Evolutionary conservation across 2,329 filamentous ascomycete species (phyloP).

Genomic region (Cordyceps cicadae): DNA sequence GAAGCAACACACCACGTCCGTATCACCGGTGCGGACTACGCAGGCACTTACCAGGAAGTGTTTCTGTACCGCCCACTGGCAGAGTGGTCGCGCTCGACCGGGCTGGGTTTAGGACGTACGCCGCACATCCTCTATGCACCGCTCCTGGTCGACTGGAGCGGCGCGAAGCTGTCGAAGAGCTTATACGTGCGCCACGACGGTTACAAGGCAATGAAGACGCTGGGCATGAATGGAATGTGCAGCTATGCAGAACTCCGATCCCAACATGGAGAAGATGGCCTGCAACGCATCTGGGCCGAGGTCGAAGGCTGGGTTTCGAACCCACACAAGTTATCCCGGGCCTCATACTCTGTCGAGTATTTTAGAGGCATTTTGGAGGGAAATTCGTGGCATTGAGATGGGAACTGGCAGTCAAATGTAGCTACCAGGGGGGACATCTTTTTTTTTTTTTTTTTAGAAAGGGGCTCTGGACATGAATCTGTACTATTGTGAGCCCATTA

Average conservation of each 20-base stretch:
- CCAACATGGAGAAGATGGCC: neutral
- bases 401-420: neutral
- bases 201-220: conserved; percentile 6
- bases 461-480: too few species aligned
- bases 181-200: conserved; percentile 9
- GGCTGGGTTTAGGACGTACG: too few species aligned
- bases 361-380: neutral
- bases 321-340: conserved; percentile 10
- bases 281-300: conserved; percentile 8
- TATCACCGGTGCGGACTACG: too few species aligned
- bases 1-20: too few species aligned
- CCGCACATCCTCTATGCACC: too few species aligned
- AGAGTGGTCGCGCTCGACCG: too few species aligned
- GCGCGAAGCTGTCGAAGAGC: conserved; percentile 11
- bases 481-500: too few species aligned
- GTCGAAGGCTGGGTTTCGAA: conserved; percentile 10
- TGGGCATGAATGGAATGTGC: conserved; percentile 5
- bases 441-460: too few species aligned
- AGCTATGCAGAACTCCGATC: conserved; percentile 10
- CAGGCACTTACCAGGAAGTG: too few species aligned
- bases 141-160: conserved; percentile 13
- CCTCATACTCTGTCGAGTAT: conserved; percentile 9
- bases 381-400: neutral
- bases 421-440: too few species aligned
- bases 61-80: too few species aligned